Percentiles rank a stretch among this genome's conserved stretches.
phyloP scores from a whole-genome alignment of 805 yeast genomes.

The Candida maesae region DNA sequence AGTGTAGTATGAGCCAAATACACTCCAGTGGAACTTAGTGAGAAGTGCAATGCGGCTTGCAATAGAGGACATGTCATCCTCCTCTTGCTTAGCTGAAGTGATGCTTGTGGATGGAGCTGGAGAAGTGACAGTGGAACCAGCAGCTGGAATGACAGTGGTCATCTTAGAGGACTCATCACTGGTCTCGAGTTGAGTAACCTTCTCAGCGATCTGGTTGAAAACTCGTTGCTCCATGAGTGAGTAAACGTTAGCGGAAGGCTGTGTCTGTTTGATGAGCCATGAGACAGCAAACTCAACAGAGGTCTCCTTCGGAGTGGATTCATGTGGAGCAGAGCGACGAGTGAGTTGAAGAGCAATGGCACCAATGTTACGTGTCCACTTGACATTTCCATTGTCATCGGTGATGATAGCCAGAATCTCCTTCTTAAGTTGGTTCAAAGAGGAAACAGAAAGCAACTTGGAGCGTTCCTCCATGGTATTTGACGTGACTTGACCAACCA shows the following conservation, averaged over 20 bases:
- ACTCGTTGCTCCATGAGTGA: conserved; percentile 68
- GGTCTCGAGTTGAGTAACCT: conserved; percentile 30
- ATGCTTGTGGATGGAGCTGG: conserved; percentile 13
- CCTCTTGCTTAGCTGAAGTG: conserved; percentile 19
- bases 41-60: conserved; percentile 53
- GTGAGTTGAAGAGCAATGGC: conserved; percentile 67
- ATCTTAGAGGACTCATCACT: conserved; percentile 10
- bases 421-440: conserved; percentile 48
- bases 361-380: conserved; percentile 83
- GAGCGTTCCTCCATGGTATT: conserved; percentile 24
- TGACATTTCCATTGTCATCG: conserved; percentile 81
- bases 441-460: conserved; percentile 33
- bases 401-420: conserved; percentile 77
- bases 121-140: conserved; percentile 13
- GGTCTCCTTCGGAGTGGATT: conserved; percentile 17
- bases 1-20: conserved; percentile 65
- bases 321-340: conserved; percentile 34
- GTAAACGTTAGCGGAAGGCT: conserved; percentile 75
- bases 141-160: conserved; percentile 10
- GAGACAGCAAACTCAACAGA: conserved; percentile 54
- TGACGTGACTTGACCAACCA: conserved; percentile 35
- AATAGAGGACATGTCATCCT: conserved; percentile 51
- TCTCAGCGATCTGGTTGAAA: conserved; percentile 44
- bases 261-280: conserved; percentile 84
- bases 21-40: conserved; percentile 78